Percentiles rank a stretch among this genome's conserved stretches.
Evolutionary conservation across 192 early-diverging fungal species (phyloP).

Genomic region (Lobosporangium transversale): DNA sequence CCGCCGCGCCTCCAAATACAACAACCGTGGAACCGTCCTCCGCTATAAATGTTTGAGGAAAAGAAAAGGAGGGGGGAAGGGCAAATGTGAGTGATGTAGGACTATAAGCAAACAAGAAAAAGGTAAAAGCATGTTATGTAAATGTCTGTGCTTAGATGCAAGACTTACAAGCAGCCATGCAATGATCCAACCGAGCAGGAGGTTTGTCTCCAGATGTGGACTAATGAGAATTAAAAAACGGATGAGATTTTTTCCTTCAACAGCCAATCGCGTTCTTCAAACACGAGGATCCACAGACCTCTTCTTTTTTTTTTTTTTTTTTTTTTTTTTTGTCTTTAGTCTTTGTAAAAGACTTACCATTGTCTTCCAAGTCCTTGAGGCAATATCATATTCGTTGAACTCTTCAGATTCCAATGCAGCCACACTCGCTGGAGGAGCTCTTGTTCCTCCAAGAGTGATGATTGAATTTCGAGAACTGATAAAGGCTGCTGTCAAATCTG

Average conservation of each 20-base stretch:
- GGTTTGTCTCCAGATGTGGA: conserved; percentile 32
- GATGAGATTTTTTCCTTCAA: no score
- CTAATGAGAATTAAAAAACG: no score
- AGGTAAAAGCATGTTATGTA: no score
- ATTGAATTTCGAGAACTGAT: conserved; percentile 15
- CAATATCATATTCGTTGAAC: conserved; percentile 22
- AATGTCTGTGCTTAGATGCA: no score
- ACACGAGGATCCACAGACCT: not conserved
- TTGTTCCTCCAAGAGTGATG: conserved; percentile 43
- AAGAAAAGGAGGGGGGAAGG: not conserved
- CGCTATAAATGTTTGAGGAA: conserved; percentile 7
- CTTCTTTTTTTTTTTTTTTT: conserved; percentile 3
- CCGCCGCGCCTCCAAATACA: conserved; percentile 29
- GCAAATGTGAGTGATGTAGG: not conserved
- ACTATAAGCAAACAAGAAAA: no score
- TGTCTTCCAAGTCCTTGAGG: conserved; percentile 21
- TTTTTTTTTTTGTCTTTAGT: not conserved
- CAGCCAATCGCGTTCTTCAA: no score
- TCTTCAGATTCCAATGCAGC: conserved; percentile 2
- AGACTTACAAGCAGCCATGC: conserved; percentile 43
- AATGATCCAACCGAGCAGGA: conserved; percentile 43
- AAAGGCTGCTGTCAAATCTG: conserved; percentile 37
- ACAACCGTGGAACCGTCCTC: conserved; percentile 41
- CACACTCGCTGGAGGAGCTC: conserved; percentile 8
- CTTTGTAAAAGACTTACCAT: conserved; percentile 21